These are phyloP conservation scores for Colletotrichum cordylinicola DNA, from an alignment of 2,329 filamentous ascomycete species.

Conservation along the genomic window DNA sequence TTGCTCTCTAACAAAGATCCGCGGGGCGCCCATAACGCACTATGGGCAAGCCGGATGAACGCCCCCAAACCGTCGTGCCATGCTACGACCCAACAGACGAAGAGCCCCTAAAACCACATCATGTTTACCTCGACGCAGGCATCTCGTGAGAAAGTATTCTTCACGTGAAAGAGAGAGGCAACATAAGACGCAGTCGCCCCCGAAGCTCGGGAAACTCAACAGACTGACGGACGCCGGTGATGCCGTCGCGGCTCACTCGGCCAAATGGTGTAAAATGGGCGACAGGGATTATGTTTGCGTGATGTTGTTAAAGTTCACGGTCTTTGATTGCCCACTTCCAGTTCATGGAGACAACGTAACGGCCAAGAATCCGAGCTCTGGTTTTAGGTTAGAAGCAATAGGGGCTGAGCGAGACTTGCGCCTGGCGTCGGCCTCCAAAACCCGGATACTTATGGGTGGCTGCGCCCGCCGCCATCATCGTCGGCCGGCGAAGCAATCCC, in stretches of 20 bases:
- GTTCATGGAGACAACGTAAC: background rate
- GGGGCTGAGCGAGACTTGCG: background rate
- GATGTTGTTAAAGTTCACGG: background rate
- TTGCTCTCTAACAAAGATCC: background rate
- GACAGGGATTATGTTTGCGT: background rate
- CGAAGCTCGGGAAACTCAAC: background rate
- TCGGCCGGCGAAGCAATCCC: background rate
- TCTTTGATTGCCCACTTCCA: background rate
- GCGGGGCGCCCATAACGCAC: background rate
- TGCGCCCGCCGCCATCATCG: background rate
- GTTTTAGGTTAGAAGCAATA: background rate
- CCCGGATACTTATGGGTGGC: background rate
- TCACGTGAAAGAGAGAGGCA: background rate
- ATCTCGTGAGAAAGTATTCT: background rate
- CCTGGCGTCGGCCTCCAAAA: background rate
- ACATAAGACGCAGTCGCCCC: background rate
- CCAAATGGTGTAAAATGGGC: background rate
- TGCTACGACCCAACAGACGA: background rate
- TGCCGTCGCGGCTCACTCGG: background rate
- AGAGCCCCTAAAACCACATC: background rate
- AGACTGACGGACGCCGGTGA: background rate
- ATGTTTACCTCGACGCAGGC: background rate
- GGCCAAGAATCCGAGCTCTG: background rate
- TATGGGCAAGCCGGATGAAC: background rate
- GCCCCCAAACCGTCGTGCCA: background rate